Evolutionary conservation across 1,284 basidiomycete species (phyloP), one percentile per base, ranked within the genome.

Genomic region (Abortiporus biennis): DNA sequence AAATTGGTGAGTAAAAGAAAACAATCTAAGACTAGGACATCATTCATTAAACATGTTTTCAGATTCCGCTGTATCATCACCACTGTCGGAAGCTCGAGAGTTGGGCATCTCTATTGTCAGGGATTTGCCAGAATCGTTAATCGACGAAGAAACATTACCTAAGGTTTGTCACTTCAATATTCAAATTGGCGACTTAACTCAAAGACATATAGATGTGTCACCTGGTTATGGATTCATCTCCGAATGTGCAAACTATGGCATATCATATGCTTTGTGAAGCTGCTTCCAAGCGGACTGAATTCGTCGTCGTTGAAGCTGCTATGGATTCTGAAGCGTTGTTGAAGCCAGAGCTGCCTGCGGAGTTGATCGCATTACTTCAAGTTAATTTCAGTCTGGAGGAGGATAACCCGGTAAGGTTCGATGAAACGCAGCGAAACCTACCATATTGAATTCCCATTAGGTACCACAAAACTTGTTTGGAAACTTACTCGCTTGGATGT

Each of bases 401-500:
- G 8, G 62, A 65, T n/a, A 57, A 63, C 5, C 20, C 35, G 35
- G 35, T 36, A 36, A 36, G 35, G 15, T 13, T 5, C 15, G 6
- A 15, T n/a, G n/a, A n/a, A n/a, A n/a, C n/a, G n/a, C n/a, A n/a
- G n/a, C n/a, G n/a, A n/a, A n/a, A n/a, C n/a, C 43, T 15, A 33
- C 5, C 31, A 33, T 40, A 5, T 5, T 32, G 21, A 13, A 31
- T 17, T 42, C 40, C 42, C n/a, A n/a, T n/a, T n/a, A n/a, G n/a
- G 12, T 22, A 20, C 27, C 25, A 20, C 49, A 78, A 70, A 65
- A 66, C 38, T 54, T 72, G 3, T 77, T 85, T 47, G 78, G 78
- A 3, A 76, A 82, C 54, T 66, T 98, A n/a, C 70, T 98, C 3
- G 76, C 76, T 6, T 99, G 95, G 95, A 88, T 97, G 78, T 67